A percentile compares a stretch with the other conserved stretches of the same genome.
Conservation (phyloP, 2,329 filamentous ascomycete species). For the Colletotrichum sansevieriae region DNA sequence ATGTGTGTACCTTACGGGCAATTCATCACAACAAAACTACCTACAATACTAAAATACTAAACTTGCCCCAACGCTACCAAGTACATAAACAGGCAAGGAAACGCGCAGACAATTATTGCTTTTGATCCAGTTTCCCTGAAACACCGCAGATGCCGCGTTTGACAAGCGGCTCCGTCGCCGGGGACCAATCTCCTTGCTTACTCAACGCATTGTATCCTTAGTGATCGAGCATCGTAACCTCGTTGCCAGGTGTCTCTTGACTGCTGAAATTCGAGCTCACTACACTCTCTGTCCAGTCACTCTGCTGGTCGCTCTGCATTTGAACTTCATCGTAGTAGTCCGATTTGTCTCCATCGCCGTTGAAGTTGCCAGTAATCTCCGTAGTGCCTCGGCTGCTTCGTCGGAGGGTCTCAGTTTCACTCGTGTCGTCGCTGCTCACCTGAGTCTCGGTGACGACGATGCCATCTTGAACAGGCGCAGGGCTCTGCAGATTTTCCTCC, state of each 20-base stretch:
- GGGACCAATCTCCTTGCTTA: not conserved
- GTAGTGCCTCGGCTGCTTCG: slow-evolving; percentile 61
- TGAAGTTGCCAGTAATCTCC: slow-evolving; percentile 54
- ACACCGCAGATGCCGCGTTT: slow-evolving; percentile 7
- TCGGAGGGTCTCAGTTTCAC: slow-evolving; percentile 65
- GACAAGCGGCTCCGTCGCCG: not conserved
- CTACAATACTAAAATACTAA: slow-evolving; percentile 11
- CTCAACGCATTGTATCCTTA: not conserved
- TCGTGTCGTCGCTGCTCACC: slow-evolving; percentile 53
- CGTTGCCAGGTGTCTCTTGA: slow-evolving; percentile 43
- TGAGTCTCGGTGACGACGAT: slow-evolving; percentile 39
- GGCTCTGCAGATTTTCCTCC: slow-evolving; percentile 60
- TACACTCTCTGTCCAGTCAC: slow-evolving; percentile 62
- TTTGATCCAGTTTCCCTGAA: slow-evolving; percentile 27
- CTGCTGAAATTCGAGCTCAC: slow-evolving; percentile 41
- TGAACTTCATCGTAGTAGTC: slow-evolving; percentile 51
- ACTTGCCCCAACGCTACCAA: slow-evolving; percentile 5
- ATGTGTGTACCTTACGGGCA: slow-evolving; percentile 11
- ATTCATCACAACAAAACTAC: not conserved
- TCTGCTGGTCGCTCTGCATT: slow-evolving; percentile 31
- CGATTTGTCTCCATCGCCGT: slow-evolving; percentile 53
- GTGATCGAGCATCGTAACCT: slow-evolving; percentile 51
- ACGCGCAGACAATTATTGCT: slow-evolving; percentile 8
- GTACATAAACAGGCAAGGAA: slow-evolving; percentile 30
- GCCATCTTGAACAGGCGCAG: slow-evolving; percentile 13